Base-by-base conservation (phyloP, 176 grass and related monocot genomes). In the Eragrostis curvula region DNA sequence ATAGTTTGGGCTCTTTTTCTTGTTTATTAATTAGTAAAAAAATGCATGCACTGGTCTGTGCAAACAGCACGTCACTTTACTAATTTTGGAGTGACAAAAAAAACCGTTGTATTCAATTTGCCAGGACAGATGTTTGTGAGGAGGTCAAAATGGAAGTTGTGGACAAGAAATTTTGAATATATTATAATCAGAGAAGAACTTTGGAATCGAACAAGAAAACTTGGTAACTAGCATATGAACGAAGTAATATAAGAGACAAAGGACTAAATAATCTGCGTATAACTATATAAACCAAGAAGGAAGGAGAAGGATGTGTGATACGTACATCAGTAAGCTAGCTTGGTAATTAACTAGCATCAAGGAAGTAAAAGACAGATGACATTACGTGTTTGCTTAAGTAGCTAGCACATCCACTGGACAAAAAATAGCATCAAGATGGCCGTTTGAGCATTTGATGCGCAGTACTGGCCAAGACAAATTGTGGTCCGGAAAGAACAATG, bases 391-490 rank as follows among this genome's bases (percentile, higher is more conserved):
- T 79, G 68, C 57, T 74, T 47, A 63, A 69, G 71, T 71, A 76
- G 1, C 14, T 12, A 10, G 20, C 45, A 53, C 45, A 53, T 36
- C 64, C 5, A 24, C 9, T n/a, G 16, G 66, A 9, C 45, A 80
- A 1, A 69, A 70, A 36, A 12, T 32, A 84, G 0, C 59, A 60
- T n/a, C 40, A 79, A 68, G 15, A 84, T 67, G 71, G 46, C n/a
- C 12, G 66, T 57, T 82, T 82, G 78, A 86, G 48, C n/a, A 89
- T 70, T 71, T 77, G 87, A 75, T 82, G 73, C 78, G 12, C 78
- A 25, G 30, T 69, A 46, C 66, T 28, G 1, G 52, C 58, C 57
- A 77, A 77, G 72, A 60, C 67, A 82, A 78, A 32, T 15, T 59
- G 73, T 89, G 66, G 83, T 81, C 83, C 83, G 47, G 66, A 11